Base-by-base conservation (phyloP, 1,284 basidiomycete genomes). In the Trichosporon inkin region DNA sequence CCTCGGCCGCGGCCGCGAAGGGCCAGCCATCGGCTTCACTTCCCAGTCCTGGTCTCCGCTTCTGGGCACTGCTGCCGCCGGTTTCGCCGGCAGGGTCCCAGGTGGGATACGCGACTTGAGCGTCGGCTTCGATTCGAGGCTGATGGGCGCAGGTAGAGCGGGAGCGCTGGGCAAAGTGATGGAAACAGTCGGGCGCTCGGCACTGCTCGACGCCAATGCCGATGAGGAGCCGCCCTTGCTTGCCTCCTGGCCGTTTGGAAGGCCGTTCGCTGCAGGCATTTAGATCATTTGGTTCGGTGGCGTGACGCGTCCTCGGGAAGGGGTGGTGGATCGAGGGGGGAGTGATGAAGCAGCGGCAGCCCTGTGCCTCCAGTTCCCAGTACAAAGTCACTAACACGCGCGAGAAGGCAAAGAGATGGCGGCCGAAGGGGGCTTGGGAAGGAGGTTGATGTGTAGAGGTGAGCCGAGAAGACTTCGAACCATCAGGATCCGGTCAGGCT, bases 211-310 rank as follows among this genome's bases (percentile, higher is more conserved):
- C 22, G 44, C 44, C 44, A 49, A 24, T 22, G 13, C n/a, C 3
- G 41, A 47, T 6, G 44, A 49, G 16, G 44, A 49, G 28, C 44
- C 16, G 24, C 22, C 44, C 28, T 32, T 47, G 41, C 19, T n/a
- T 24, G 44, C 44, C 44, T 49, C 44, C 44, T 49, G 44, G 44
- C 44, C 44, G 28, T 49, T 49, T n/a, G 24, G 24, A 32, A 49
- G 44, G 44, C 44, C 44, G 16, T 49, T 49, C 24, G 44, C 44
- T 49, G 44, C 44, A 32, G 44, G 44, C 44, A 49, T 49, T 32
- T 49, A 49, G 44, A 49, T 49, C 44, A 49, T 49, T 17, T 14
- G 44, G 44, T 49, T 19, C 44, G 44, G 44, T 49, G 44, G 44
- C 44, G 44, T 49, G 44, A 49, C 44, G 44, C 44, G 44, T 49